These are phyloP conservation scores for Trametes maxima DNA, from an alignment of 768 basidiomycete genomes.

Conservation along the genomic window DNA sequence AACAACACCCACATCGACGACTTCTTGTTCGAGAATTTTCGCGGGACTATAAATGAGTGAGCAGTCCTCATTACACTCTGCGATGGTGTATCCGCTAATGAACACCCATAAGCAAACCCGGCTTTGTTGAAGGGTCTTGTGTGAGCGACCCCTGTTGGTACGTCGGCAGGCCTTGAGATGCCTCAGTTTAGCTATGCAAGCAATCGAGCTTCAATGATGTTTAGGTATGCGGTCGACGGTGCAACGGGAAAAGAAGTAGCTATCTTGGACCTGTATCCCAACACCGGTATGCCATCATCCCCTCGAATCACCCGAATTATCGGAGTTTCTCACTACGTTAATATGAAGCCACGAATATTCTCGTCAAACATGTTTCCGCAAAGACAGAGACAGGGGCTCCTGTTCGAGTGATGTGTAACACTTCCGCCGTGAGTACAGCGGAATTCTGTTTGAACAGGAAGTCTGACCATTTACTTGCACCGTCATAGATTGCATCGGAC, in stretches of 20 bases:
- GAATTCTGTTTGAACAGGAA: neutral
- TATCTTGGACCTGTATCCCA: slow-evolving; percentile 59
- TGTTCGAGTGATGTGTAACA: slow-evolving; percentile 57
- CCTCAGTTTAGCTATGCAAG: neutral
- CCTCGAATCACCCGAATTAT: neutral
- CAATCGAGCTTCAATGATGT: too few species aligned
- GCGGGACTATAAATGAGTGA: slow-evolving; percentile 52
- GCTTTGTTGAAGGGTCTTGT: slow-evolving; percentile 60
- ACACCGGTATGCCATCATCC: slow-evolving; percentile 46
- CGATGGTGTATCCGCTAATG: neutral
- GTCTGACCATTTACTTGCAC: neutral
- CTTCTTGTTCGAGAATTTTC: slow-evolving; percentile 57
- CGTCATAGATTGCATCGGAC: slow-evolving; percentile 42
- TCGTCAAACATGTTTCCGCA: slow-evolving; percentile 50
- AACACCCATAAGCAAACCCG: slow-evolving; percentile 32
- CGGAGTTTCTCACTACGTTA: neutral
- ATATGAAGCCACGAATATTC: slow-evolving; percentile 49
- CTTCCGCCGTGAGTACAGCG: slow-evolving; percentile 42
- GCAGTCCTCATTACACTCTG: neutral
- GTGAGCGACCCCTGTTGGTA: slow-evolving; percentile 62
- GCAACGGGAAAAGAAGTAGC: slow-evolving; percentile 61
- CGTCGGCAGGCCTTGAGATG: neutral
- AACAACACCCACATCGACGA: slow-evolving; percentile 61
- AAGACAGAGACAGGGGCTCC: slow-evolving; percentile 46
- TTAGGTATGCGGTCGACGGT: slow-evolving; percentile 46